Base-by-base conservation (phyloP, 2,329 filamentous ascomycete species). In the Didymella lethalis region DNA sequence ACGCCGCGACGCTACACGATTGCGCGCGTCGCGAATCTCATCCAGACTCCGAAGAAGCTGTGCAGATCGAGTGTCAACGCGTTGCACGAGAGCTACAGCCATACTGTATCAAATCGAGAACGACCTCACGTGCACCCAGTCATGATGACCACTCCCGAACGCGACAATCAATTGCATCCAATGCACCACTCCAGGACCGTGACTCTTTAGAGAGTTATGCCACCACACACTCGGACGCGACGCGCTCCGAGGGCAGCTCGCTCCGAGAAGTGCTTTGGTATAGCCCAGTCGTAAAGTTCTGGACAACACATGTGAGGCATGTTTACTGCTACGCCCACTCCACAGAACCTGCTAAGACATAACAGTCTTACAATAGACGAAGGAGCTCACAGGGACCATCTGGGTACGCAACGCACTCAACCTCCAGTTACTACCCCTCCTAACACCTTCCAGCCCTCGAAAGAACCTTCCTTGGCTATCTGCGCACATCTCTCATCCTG, bases 391-490 rank as follows among this genome's bases (percentile, higher is more conserved):
- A 77, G 85, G 71, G 85, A 87, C 67, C 84, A 87, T 73, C 66
- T 88, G 41, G 85, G 85, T 86, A 53, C 79, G 63, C 8, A 38
- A 7, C 28, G 11, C 6, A 16, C 6, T 36, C 7, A n/a, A 2
- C 38, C 20, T 49, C 26, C 25, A 28, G 12, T 34, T 16, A 16
- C 32, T 34, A 12, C 12, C 16, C 32, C 16, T n/a, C 10, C 31
- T 54, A 48, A 67, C 57, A 45, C 29, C 43, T 1, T 38, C 38
- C 67, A 92, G 90, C 90, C 36, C 84, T 92, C 54, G 89, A 93
- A 76, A 82, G 90, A 56, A 93, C 90, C 18, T 93, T 89, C 70
- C 84, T 93, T 18, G 88, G 84, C 29, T 92, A 92, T 73, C 82
- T 92, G 29, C 85, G 90, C 20, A 92, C 89, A 1, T 90, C 88